Evolutionary conservation across 306 rosid species (phyloP).

Genomic region (Malus sieversii): DNA sequence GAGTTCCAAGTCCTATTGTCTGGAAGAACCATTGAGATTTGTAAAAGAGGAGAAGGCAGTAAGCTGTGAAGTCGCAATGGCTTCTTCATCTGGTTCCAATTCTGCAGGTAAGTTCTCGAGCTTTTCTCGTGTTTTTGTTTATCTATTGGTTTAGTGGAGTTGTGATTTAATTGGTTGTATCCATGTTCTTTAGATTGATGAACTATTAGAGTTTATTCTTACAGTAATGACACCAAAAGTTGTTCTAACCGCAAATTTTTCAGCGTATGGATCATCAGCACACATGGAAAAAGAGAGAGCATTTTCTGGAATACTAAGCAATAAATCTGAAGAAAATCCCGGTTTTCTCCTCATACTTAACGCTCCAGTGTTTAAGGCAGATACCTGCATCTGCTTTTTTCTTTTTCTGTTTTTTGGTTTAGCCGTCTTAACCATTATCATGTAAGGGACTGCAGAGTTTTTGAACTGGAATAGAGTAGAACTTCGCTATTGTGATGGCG

Average conservation of each 20-base stretch:
- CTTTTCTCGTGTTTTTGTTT: too few relatives aligned
- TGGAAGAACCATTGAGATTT: too few relatives aligned
- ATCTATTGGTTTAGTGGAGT: too few relatives aligned
- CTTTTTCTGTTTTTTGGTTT: neutral
- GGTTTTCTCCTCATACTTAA: constrained; percentile 27
- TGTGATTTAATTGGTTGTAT: too few relatives aligned
- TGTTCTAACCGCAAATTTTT: constrained; percentile 54
- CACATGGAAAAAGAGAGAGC: constrained; percentile 61
- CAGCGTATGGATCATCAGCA: constrained; percentile 50
- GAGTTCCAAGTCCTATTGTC: too few relatives aligned
- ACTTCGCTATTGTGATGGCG: constrained; percentile 87
- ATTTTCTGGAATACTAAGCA: constrained; percentile 66
- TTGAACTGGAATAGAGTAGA: constrained; percentile 75
- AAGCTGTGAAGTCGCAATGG: too few relatives aligned
- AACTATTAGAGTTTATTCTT: too few relatives aligned
- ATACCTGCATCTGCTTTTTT: neutral
- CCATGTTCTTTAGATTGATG: too few relatives aligned
- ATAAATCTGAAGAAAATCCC: constrained; percentile 54
- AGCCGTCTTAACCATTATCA: constrained; percentile 5
- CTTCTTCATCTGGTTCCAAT: too few relatives aligned
- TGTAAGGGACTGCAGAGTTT: constrained; percentile 44
- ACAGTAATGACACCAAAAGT: constrained; percentile 30
- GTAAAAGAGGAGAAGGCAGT: too few relatives aligned
- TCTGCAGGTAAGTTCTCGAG: too few relatives aligned
- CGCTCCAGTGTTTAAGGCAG: neutral